A percentile compares a stretch with the other conserved stretches of the same genome.
phyloP scores from a whole-genome alignment of 176 grass and related monocot genomes.

The Miscanthus lutarioriparius region DNA sequence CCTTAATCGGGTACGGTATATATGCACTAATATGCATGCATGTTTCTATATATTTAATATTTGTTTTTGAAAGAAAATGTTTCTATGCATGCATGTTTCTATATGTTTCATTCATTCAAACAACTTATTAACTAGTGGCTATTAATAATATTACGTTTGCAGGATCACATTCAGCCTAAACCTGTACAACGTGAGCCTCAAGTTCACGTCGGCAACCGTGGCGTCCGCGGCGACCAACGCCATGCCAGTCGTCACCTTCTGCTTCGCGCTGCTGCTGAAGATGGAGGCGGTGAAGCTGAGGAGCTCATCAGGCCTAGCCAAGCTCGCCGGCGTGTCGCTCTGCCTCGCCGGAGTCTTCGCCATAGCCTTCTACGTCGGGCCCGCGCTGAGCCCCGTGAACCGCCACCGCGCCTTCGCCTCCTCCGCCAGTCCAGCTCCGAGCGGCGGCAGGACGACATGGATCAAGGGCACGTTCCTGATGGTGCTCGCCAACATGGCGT shows the following conservation, averaged over 20 bases:
- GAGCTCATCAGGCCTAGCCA: conserved; percentile 49
- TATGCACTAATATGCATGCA: too few species aligned
- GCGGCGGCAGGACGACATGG: conserved; percentile 39
- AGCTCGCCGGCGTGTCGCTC: conserved; percentile 42
- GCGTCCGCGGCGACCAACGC: neutral
- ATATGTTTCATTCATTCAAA: neutral
- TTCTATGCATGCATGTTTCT: neutral
- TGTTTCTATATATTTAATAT: neutral
- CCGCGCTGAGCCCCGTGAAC: conserved; percentile 45
- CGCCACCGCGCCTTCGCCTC: conserved; percentile 39
- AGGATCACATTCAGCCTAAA: conserved; percentile 37
- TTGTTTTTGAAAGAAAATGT: too few species aligned
- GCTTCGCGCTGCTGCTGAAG: conserved; percentile 60
- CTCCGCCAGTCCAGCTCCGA: too few species aligned
- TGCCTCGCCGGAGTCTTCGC: conserved; percentile 53
- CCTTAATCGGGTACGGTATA: conserved; percentile 48
- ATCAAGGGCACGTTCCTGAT: conserved; percentile 65
- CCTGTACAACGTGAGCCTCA: conserved; percentile 15
- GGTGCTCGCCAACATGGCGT: conserved; percentile 44
- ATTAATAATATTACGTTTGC: neutral
- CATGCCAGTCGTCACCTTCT: conserved; percentile 35
- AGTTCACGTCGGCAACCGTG: conserved; percentile 26
- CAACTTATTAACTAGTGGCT: neutral
- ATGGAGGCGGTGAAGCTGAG: conserved; percentile 53
- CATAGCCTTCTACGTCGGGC: conserved; percentile 59